phyloP scores from a whole-genome alignment of 2,329 filamentous ascomycete genomes.

The Lecanicillium sp. region DNA sequence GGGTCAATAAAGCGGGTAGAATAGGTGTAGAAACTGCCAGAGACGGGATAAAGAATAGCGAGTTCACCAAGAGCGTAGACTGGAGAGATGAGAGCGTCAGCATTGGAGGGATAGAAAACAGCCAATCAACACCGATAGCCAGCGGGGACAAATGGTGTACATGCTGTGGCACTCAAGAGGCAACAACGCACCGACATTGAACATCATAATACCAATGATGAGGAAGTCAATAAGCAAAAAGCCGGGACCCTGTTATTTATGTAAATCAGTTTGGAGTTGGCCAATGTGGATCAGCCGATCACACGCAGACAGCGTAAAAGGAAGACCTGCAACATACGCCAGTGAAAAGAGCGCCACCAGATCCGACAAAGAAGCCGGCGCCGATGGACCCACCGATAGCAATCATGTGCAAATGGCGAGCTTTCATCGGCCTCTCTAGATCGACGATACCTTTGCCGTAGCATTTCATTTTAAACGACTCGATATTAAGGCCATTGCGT shows the following conservation, averaged over 20 bases:
- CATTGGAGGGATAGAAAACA: not conserved
- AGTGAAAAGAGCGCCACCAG: conserved; percentile 40
- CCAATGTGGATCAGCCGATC: no score
- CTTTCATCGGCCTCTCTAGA: conserved; percentile 42
- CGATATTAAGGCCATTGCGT: conserved; percentile 24
- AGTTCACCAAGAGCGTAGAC: conserved; percentile 54
- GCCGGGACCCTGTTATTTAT: conserved; percentile 24
- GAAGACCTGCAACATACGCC: conserved; percentile 35
- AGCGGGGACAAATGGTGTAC: no score
- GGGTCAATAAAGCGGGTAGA: conserved; percentile 54
- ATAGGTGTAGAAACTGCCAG: conserved; percentile 56
- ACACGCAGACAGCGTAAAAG: not conserved
- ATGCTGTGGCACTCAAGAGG: no score
- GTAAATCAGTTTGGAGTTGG: no score
- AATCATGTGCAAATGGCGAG: conserved; percentile 54
- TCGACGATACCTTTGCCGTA: conserved; percentile 22
- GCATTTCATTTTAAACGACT: conserved; percentile 24
- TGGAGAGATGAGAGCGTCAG: conserved; percentile 3
- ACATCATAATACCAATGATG: conserved; percentile 53
- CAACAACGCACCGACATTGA: conserved; percentile 35
- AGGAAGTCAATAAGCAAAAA: conserved; percentile 40
- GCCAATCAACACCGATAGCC: not conserved
- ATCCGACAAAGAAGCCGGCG: conserved; percentile 56
- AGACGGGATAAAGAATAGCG: conserved; percentile 53
- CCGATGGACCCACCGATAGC: conserved; percentile 54